Evolutionary conservation across 2,329 filamentous ascomycete species (phyloP).

Genomic region (Colletotrichum sp.): DNA sequence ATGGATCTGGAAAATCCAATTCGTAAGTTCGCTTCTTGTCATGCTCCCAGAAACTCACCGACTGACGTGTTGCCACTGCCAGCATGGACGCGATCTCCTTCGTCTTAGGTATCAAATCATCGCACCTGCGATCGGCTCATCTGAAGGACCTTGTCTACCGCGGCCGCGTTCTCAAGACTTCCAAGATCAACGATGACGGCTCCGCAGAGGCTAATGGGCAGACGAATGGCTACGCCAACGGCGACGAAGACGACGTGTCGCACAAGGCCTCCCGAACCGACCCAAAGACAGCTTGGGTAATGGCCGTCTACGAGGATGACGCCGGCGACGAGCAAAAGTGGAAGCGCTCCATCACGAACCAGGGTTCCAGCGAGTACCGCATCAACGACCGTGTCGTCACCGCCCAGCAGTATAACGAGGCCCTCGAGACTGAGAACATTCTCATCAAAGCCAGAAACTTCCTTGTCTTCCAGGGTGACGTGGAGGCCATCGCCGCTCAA

Average conservation of each 20-base stretch:
- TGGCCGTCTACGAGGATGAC: conserved; percentile 98
- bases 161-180: conserved; percentile 88
- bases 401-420: conserved; percentile 91
- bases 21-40: conserved; percentile 63
- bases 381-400: conserved; percentile 93
- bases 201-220: conserved; percentile 71
- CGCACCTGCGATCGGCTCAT: conserved; percentile 93
- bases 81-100: conserved; percentile 99
- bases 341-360: conserved; percentile 92
- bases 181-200: conserved; percentile 90
- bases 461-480: conserved; percentile 96
- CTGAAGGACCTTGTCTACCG: conserved; percentile 96
- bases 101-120: conserved; percentile 97
- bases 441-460: conserved; percentile 98
- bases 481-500: conserved; percentile 95
- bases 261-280: conserved; percentile 76
- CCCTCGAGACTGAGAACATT: conserved; percentile 92
- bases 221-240: conserved; percentile 64
- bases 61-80: conserved; percentile 27
- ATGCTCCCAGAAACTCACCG: neutral
- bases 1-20: conserved; percentile 99
- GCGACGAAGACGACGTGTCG: conserved; percentile 62
- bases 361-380: conserved; percentile 91
- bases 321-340: conserved; percentile 93
- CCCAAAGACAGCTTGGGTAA: conserved; percentile 96